Conservation (phyloP, 106 monocot genomes). For the Agapanthus africanus region DNA sequence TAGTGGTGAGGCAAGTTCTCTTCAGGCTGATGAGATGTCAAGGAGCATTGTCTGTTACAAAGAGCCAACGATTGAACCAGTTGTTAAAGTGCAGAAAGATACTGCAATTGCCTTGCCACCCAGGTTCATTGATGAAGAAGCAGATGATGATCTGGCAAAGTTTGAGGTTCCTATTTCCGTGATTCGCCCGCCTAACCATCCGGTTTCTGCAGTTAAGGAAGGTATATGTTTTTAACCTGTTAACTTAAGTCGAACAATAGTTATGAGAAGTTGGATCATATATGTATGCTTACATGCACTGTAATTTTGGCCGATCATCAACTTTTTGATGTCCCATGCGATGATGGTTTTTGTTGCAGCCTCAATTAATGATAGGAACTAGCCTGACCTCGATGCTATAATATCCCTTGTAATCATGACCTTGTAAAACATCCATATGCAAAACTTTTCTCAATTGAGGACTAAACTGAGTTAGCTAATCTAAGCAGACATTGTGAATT, state of each 20-base stretch:
- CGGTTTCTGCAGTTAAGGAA: neutral
- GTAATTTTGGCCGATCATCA: neutral
- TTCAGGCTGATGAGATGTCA: neutral
- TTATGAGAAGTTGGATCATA: neutral
- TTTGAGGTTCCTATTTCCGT: conserved; percentile 29
- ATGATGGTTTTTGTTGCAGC: neutral
- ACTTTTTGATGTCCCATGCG: neutral
- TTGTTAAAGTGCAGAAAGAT: neutral
- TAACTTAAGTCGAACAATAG: neutral
- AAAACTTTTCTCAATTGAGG: neutral
- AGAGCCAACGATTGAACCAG: conserved; percentile 28
- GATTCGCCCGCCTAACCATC: conserved; percentile 12
- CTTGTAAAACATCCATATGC: neutral
- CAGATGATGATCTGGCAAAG: neutral
- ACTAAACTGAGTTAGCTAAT: neutral
- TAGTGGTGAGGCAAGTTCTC: neutral
- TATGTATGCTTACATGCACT: neutral
- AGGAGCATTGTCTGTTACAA: conserved; percentile 4
- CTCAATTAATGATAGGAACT: neutral
- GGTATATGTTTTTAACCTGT: neutral
- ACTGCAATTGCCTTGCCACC: neutral
- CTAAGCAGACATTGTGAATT: neutral
- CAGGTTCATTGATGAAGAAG: conserved; percentile 1
- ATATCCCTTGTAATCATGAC: neutral
- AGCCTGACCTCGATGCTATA: neutral